Conservation (phyloP, 2,329 filamentous ascomycete species). For the Mycosphaerelloides madeirae region DNA sequence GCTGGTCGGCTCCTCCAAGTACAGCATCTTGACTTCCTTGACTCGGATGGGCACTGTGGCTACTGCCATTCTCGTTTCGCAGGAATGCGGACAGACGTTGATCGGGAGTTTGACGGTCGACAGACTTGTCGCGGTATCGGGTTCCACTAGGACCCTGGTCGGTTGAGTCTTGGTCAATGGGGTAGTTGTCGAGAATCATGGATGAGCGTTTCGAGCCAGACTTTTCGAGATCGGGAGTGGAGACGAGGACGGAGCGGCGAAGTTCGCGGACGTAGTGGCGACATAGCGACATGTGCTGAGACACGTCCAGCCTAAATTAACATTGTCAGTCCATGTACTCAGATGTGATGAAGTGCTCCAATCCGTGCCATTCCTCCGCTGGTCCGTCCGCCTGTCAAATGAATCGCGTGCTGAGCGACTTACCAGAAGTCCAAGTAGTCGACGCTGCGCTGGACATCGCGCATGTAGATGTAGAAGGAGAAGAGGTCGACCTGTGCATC, state of each 20-base stretch:
- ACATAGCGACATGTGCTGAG: constrained; percentile 96
- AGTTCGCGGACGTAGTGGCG: constrained; percentile 96
- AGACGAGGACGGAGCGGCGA: constrained; percentile 84
- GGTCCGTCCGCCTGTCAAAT: neutral
- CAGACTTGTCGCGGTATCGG: constrained; percentile 41
- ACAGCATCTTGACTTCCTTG: constrained; percentile 33
- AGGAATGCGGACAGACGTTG: constrained; percentile 89
- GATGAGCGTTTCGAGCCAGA: constrained; percentile 77
- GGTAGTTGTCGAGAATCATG: constrained; percentile 57
- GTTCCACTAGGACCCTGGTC: constrained; percentile 32
- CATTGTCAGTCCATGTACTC: neutral
- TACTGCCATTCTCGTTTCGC: constrained; percentile 39
- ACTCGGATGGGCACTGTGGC: constrained; percentile 47
- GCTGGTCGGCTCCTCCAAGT: constrained; percentile 37
- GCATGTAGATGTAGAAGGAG: constrained; percentile 99
- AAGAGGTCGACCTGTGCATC: constrained; percentile 70
- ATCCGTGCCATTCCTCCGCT: too few relatives aligned
- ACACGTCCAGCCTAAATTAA: constrained; percentile 99
- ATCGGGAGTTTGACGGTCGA: constrained; percentile 60
- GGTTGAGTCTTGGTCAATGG: constrained; percentile 34
- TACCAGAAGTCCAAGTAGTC: constrained; percentile 99
- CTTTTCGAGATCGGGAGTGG: constrained; percentile 85
- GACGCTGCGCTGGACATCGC: constrained; percentile 94
- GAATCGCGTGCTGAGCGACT: constrained; percentile 26
- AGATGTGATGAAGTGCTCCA: neutral